Evolutionary conservation across 2,329 filamentous ascomycete genomes (phyloP).

Genomic region (Sporothrix brasiliensis): DNA sequence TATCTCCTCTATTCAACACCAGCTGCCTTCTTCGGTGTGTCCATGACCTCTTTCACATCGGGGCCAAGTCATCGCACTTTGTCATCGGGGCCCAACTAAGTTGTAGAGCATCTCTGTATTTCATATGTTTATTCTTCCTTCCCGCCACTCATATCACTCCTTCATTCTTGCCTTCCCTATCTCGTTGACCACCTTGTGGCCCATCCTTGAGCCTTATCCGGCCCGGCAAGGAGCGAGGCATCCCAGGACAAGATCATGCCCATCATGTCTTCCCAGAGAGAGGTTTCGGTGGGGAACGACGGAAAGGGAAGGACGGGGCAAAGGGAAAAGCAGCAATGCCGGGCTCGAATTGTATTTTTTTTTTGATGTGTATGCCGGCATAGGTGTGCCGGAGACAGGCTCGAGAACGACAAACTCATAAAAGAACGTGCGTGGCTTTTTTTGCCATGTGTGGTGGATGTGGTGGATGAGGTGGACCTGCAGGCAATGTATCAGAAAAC

Average conservation of each 20-base stretch:
- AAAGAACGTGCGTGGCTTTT: conserved; percentile 1
- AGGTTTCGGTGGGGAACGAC: conserved; percentile 8
- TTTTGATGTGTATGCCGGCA: neutral
- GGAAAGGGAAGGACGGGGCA: conserved; percentile 9
- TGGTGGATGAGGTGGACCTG: conserved; percentile 16
- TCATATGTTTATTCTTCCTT: no score
- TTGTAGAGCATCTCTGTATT: no score
- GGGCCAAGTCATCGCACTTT: neutral
- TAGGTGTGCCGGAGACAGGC: neutral
- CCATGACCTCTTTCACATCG: neutral
- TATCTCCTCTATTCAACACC: neutral
- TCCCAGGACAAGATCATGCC: neutral
- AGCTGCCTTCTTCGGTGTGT: neutral
- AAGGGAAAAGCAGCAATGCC: neutral
- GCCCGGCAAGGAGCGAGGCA: conserved; percentile 2
- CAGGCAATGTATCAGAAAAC: conserved; percentile 22
- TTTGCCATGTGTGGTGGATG: conserved; percentile 19
- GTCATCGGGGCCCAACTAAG: conserved; percentile 1
- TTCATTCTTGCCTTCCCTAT: conserved; percentile 18
- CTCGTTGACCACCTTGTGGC: conserved; percentile 22
- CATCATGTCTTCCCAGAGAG: neutral
- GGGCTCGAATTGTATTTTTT: neutral
- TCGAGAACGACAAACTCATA: neutral
- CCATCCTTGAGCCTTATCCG: neutral
- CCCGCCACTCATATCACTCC: neutral